Conservation (phyloP, 31 red algal species). For the Porphyra umbilicalis region DNA sequence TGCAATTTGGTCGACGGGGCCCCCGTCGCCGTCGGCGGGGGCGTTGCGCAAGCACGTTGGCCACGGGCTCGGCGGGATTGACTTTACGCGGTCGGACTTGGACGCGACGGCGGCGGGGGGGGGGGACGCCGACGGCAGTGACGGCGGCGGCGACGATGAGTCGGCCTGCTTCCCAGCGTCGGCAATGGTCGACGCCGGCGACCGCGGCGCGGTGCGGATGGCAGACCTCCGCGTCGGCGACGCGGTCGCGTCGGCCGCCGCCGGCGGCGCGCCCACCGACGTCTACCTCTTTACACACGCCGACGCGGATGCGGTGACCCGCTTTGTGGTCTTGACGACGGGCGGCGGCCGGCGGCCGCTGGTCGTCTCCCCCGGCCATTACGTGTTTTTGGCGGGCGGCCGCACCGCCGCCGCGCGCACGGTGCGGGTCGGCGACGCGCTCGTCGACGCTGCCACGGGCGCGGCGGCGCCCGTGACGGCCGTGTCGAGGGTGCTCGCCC, state of each 20-base stretch:
- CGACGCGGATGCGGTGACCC: background rate
- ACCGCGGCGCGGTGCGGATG: background rate
- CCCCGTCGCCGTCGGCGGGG: background rate
- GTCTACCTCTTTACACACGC: conserved; percentile 51
- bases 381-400: background rate
- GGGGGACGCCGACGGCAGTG: too few relatives aligned
- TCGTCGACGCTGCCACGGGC: background rate
- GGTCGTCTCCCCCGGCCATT: background rate
- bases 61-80: background rate
- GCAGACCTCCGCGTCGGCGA: background rate
- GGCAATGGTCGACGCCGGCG: background rate
- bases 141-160: too few relatives aligned
- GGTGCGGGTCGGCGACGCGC: background rate
- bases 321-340: background rate
- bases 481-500: background rate
- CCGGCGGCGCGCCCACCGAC: conserved; percentile 9
- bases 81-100: background rate
- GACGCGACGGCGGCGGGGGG: background rate
- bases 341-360: background rate
- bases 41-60: background rate
- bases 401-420: background rate
- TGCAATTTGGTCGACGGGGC: background rate
- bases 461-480: background rate
- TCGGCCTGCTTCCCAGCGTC: background rate
- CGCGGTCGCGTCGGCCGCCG: background rate